Evolutionary conservation across 148 eudicot genomes (phyloP).

Genomic region (Persicaria tinctoria): DNA sequence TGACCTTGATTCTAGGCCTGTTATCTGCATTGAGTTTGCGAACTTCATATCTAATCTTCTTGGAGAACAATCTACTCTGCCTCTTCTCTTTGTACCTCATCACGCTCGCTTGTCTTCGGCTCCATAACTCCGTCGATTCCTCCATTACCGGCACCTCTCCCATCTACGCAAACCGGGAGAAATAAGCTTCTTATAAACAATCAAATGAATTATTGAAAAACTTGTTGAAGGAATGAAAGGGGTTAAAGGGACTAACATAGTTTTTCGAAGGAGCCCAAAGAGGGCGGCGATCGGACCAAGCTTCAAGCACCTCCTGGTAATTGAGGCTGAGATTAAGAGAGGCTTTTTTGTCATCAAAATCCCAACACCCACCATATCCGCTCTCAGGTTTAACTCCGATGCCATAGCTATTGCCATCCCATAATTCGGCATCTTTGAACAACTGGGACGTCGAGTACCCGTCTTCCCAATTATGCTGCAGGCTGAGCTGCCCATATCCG

Average conservation of each 20-base stretch:
- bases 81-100: conserved; percentile 34
- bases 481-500: background rate
- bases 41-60: conserved; percentile 39
- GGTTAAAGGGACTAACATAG: conserved; percentile 28
- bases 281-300: conserved; percentile 42
- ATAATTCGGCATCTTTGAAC: background rate
- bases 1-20: conserved; percentile 36
- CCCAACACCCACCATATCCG: conserved; percentile 19
- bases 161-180: conserved; percentile 15
- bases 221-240: background rate
- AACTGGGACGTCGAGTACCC: background rate
- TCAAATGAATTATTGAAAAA: too few species aligned
- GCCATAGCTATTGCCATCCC: conserved; percentile 6
- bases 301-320: conserved; percentile 43
- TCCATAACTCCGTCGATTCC: conserved; percentile 20
- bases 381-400: conserved; percentile 15
- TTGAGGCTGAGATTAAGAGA: conserved; percentile 45
- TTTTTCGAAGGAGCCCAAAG: conserved; percentile 23
- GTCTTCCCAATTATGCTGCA: background rate
- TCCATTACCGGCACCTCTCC: conserved; percentile 43
- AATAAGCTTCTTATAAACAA: too few species aligned
- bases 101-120: conserved; percentile 35
- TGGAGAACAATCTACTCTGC: conserved; percentile 30
- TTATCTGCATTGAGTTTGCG: conserved; percentile 42
- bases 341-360: conserved; percentile 19